Evolutionary conservation across 345 rosid species (phyloP).

Genomic region (Cardiospermum halicacabum): DNA sequence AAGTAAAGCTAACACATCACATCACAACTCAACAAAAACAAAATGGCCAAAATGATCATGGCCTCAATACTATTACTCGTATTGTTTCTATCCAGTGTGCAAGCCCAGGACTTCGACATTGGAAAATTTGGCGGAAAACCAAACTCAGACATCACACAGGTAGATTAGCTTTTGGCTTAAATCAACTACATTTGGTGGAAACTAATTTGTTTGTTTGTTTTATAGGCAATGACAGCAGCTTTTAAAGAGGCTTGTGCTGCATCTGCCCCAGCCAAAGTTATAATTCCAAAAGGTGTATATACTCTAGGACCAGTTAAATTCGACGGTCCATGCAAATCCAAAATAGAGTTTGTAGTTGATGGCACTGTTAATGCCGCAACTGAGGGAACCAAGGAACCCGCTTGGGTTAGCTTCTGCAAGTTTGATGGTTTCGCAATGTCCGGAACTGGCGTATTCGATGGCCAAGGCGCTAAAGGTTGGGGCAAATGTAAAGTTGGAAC

Average conservation of each 20-base stretch:
- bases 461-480: slow-evolving; percentile 41
- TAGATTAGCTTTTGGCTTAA: no score
- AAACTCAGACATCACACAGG: slow-evolving; percentile 11
- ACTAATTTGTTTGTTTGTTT: not conserved
- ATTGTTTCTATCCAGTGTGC: not conserved
- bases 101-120: slow-evolving; percentile 14
- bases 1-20: not conserved
- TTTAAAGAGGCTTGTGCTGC: slow-evolving; percentile 33
- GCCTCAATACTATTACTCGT: not conserved
- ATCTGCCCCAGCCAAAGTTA: slow-evolving; percentile 20
- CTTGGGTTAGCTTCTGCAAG: slow-evolving; percentile 31
- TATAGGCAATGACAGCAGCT: slow-evolving; percentile 33
- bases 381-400: not conserved
- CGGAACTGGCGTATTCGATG: slow-evolving; percentile 41
- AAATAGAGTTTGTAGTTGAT: slow-evolving; percentile 25
- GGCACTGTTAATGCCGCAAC: slow-evolving; percentile 41
- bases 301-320: slow-evolving; percentile 20
- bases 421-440: slow-evolving; percentile 22
- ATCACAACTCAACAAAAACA: not conserved
- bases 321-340: slow-evolving; percentile 44
- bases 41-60: not conserved
- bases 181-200: no score
- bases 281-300: slow-evolving; percentile 37
- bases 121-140: slow-evolving; percentile 22
- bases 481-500: slow-evolving; percentile 19